A percentile compares a stretch with the other conserved stretches of the same genome.
Conservation (phyloP, 2,329 filamentous ascomycete genomes). For the Colletotrichum acutatum region DNA sequence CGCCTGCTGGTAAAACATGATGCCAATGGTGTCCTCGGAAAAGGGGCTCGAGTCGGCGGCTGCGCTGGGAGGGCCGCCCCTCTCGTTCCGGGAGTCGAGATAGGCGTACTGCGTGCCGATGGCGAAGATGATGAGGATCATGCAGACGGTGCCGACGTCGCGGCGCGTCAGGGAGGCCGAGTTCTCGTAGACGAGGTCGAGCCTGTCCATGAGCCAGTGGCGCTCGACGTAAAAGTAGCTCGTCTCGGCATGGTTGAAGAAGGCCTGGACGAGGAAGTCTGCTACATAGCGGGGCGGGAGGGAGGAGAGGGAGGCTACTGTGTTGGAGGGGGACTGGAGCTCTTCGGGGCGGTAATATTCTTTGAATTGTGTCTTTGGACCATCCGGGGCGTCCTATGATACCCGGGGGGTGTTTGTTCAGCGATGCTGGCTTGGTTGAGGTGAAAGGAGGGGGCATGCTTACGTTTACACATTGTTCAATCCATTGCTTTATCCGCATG, state of each 20-base stretch:
- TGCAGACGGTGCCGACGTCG: slow-evolving; percentile 55
- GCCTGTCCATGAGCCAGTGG: slow-evolving; percentile 52
- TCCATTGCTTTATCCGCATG: slow-evolving; percentile 60
- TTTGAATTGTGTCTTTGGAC: slow-evolving; percentile 43
- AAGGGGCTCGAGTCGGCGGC: slow-evolving; percentile 40
- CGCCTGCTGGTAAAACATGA: slow-evolving; percentile 67
- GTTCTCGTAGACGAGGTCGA: slow-evolving; percentile 54
- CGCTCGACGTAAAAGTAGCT: slow-evolving; percentile 61
- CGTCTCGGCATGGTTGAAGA: slow-evolving; percentile 59
- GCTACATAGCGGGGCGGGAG: slow-evolving; percentile 59
- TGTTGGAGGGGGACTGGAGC: slow-evolving; percentile 53
- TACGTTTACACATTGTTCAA: slow-evolving; percentile 53
- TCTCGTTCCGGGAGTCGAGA: slow-evolving; percentile 47
- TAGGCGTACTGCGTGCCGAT: slow-evolving; percentile 64
- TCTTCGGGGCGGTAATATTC: slow-evolving; percentile 59
- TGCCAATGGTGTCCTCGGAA: slow-evolving; percentile 64
- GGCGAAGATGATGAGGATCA: slow-evolving; percentile 58
- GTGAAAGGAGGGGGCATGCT: slow-evolving; percentile 2
- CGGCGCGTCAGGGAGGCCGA: slow-evolving; percentile 49
- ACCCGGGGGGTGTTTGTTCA: neutral
- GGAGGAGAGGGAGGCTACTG: slow-evolving; percentile 50
- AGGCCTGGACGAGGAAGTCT: slow-evolving; percentile 57
- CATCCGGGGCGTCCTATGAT: slow-evolving; percentile 25
- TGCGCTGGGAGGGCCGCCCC: slow-evolving; percentile 22
- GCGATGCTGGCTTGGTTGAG: too few relatives aligned